A percentile compares a stretch with the other conserved stretches of the same genome.
Evolutionary conservation across 1,139 yeast genomes (phyloP).

Genomic region (Pneumocystis oryctolagi): DNA sequence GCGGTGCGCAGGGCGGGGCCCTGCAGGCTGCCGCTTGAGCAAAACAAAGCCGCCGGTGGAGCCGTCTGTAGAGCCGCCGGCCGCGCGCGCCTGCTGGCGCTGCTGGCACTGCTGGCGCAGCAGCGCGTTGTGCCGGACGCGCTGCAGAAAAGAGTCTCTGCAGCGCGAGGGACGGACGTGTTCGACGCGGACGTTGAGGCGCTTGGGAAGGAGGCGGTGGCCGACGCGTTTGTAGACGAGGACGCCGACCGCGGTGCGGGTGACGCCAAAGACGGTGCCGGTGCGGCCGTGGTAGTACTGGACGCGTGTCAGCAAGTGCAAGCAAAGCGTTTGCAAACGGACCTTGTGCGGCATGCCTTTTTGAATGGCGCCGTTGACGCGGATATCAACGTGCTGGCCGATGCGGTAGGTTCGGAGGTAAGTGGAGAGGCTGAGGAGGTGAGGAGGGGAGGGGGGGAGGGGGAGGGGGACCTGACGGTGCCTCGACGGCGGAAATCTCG

Average conservation of each 20-base stretch:
- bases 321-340: conserved; percentile 46
- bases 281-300: conserved; percentile 54
- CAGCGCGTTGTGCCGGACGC: conserved; percentile 97
- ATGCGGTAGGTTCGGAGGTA: conserved; percentile 96
- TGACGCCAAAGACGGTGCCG: conserved; percentile 96
- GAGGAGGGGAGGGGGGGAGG: not conserved
- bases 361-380: conserved; percentile 93
- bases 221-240: conserved; percentile 97
- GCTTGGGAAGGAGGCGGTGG: conserved; percentile 97
- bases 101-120: conserved; percentile 65
- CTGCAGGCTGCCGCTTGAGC: conserved; percentile 96
- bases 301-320: not conserved
- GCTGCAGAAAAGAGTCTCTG: conserved; percentile 96
- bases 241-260: conserved; percentile 97
- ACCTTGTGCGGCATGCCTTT: conserved; percentile 99
- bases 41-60: conserved; percentile 45
- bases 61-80: conserved; percentile 34
- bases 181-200: conserved; percentile 96
- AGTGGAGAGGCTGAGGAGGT: conserved; percentile 47
- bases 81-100: conserved; percentile 87
- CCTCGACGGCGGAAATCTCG: conserved; percentile 14
- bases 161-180: conserved; percentile 99
- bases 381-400: conserved; percentile 98
- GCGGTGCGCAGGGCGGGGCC: conserved; percentile 86
- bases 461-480: conserved; percentile 5